Evolutionary conservation across 495 filamentous ascomycete species (phyloP), one percentile per base, ranked within the genome.

Genomic region (Clohesyomyces aquaticus): DNA sequence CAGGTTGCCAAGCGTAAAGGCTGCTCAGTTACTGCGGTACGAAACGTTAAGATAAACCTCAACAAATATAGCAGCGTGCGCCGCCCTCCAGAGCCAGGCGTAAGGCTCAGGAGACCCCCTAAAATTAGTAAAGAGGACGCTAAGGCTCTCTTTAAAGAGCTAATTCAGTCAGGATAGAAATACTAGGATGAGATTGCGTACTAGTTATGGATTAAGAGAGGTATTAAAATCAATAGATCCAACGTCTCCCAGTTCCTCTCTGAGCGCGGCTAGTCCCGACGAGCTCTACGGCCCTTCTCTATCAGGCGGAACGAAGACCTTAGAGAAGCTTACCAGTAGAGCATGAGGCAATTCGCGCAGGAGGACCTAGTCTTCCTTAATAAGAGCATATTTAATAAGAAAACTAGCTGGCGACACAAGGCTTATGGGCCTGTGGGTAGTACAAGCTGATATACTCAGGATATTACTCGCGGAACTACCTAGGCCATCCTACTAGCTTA

Each of bases 401-500:
- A 58, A 18, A 47, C 41, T 58, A 38, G 55, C 3, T 58, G 41
- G 55, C 42, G 55, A 25, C 55, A 58, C 23, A 4, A 58, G 4
- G 43, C 55, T 16, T 58, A 58, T 32, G 22, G 4, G 19, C 55
- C 55, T 18, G 25, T 58, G 4, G 55, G 55, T 23, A 3, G 28
- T 32, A n/a, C 1, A 19, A 19, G n/a, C 9, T 11, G 41, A 28
- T 58, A 58, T 25, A 29, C 42, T 3, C 22, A 47, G 55, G 42
- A 48, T 18, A 29, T 58, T 8, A 2, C 25, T 4, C 32, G 54
- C 4, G 54, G 54, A 8, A 27, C 3, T 3, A 43, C 54, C 4
- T 57, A 27, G 32, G 54, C 54, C n/a, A 57, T 57, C 16, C 23
- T 57, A 3, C 54, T 29, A 16, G 54, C 54, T 10, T 57, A 57